phyloP scores from a whole-genome alignment of 2,329 filamentous ascomycete species.

The Penicillium hordei region DNA sequence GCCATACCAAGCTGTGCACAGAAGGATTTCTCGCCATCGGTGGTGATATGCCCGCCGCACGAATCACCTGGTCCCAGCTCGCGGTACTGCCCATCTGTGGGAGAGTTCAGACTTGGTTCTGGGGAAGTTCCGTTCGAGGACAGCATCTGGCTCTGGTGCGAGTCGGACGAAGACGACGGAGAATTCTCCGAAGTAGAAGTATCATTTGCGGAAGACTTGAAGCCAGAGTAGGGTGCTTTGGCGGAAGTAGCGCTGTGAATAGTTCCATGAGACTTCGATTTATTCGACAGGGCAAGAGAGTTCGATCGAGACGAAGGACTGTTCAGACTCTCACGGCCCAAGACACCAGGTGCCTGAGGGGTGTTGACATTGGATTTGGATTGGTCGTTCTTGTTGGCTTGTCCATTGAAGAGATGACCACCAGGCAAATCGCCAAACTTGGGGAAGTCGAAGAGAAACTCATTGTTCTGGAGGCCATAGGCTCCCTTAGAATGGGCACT shows the following conservation, averaged over 20 bases:
- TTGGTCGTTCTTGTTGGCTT: slow-evolving; percentile 39
- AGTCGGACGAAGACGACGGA: slow-evolving; percentile 51
- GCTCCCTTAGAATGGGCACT: slow-evolving; percentile 47
- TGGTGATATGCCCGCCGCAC: slow-evolving; percentile 30
- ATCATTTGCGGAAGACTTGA: slow-evolving; percentile 26
- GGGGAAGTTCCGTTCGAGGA: slow-evolving; percentile 54
- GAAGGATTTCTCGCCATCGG: slow-evolving; percentile 47
- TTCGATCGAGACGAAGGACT: slow-evolving; percentile 14
- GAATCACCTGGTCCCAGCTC: slow-evolving; percentile 32
- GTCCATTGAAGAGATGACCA: slow-evolving; percentile 53
- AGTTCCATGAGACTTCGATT: slow-evolving; percentile 14
- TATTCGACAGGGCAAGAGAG: slow-evolving; percentile 10
- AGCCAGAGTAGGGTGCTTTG: slow-evolving; percentile 21
- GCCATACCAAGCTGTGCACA: slow-evolving; percentile 47
- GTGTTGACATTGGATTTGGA: slow-evolving; percentile 20
- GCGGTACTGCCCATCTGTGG: slow-evolving; percentile 38
- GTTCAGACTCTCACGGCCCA: slow-evolving; percentile 29
- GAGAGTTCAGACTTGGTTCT: slow-evolving; percentile 47
- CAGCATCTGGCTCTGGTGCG: slow-evolving; percentile 42
- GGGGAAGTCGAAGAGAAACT: slow-evolving; percentile 94
- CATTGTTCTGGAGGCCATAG: slow-evolving; percentile 68
- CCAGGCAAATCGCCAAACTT: slow-evolving; percentile 77
- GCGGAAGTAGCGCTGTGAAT: slow-evolving; percentile 12
- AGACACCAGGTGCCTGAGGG: slow-evolving; percentile 31
- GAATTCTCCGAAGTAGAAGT: slow-evolving; percentile 46